Base-by-base conservation (phyloP, 495 filamentous ascomycete genomes). In the Penicillium goetzii region DNA sequence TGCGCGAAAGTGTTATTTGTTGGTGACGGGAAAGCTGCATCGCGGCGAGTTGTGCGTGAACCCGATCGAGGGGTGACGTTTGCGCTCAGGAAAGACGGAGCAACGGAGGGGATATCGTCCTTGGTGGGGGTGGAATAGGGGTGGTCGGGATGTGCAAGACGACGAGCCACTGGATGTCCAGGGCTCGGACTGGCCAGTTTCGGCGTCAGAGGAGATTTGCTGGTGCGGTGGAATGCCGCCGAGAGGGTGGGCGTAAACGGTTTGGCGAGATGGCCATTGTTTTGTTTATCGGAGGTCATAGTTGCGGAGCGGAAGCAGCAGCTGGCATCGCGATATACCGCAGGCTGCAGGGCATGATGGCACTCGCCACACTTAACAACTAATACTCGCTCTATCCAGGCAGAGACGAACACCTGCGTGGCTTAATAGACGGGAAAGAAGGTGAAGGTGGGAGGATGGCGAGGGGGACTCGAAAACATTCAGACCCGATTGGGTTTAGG, bases 21-120 rank as follows among this genome's bases (percentile, higher is more conserved):
- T 4, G 89, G 87, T 2, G 89, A 91, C 53, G 81, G 80, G 60
- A 81, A 81, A 14, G 82, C 67, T 54, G 82, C 89, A 72, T 92
- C 88, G 41, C 87, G 88, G 63, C 90, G 85, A 55, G 76, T 84
- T 69, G 81, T 88, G 55, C 90, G 83, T 3, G 87, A 79, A 11
- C 85, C 86, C 26, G 90, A 91, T 62, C 91, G 83, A 58, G 90
- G 89, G 25, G 90, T 92, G 63, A 91, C 80, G 63, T 91, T 92
- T 68, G 77, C 81, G 74, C 72, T 87, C 33, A 91, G 76, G 59
- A 84, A 86, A 25, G 84, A 65, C 14, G 84, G 76, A 41, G 84
- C 79, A n/a, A 83, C 76, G 36, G 76, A 67, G 57, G 80, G 67
- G 61, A 70, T 49, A 11, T 76, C 66, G 76, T 83, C 67, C 75